Evolutionary conservation across 179 eudicot species (phyloP).

Genomic region (Heliamphora pulchella): DNA sequence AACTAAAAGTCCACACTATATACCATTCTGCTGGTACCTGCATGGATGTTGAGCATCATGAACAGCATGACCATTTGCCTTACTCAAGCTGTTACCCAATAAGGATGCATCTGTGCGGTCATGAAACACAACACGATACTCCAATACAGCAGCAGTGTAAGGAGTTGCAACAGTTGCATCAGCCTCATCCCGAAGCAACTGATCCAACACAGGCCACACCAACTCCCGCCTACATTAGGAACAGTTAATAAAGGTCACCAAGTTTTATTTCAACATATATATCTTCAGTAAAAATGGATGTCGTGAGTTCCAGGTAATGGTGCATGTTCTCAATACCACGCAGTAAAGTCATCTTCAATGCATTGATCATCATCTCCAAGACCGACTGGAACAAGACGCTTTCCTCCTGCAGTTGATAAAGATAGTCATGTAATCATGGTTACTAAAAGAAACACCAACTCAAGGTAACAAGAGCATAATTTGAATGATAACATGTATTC

Average conservation of each 20-base stretch:
- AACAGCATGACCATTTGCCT: constrained; percentile 77
- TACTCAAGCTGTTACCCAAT: constrained; percentile 40
- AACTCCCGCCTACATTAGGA: constrained; percentile 59
- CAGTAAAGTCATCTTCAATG: constrained; percentile 88
- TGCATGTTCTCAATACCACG: constrained; percentile 43
- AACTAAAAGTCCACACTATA: background rate
- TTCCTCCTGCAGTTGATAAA: constrained; percentile 47
- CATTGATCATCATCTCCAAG: constrained; percentile 92
- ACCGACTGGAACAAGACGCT: constrained; percentile 71
- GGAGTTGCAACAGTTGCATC: constrained; percentile 72
- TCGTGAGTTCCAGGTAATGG: background rate
- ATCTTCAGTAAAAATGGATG: background rate
- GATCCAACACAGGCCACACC: constrained; percentile 91
- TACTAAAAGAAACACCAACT: background rate
- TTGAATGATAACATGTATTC: too few species aligned
- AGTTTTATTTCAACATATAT: background rate
- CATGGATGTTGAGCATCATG: constrained; percentile 89
- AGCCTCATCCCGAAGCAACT: constrained; percentile 60
- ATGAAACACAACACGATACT: constrained; percentile 66
- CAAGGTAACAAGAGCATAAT: background rate
- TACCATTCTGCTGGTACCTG: constrained; percentile 42
- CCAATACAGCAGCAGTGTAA: constrained; percentile 79
- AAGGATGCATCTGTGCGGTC: constrained; percentile 35
- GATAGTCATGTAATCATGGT: background rate
- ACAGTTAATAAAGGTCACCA: constrained; percentile 1